Conservation (phyloP, 805 yeast species). For the Myxozyma melibiosi region DNA sequence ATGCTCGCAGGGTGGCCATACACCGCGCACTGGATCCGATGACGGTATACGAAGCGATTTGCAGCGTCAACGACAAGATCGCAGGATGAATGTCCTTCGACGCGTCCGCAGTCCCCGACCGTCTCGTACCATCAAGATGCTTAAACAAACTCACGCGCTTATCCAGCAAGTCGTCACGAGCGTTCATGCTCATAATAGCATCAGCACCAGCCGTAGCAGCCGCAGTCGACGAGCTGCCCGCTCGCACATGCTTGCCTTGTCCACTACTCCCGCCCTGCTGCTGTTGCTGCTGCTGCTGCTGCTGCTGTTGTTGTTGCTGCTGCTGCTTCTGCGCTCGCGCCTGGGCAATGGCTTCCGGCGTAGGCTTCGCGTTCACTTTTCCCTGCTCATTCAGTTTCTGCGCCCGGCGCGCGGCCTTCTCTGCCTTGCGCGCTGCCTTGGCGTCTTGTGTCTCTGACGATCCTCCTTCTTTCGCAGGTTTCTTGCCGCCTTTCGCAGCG, state of each 20-base stretch:
- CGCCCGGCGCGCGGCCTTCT: slow-evolving; percentile 90
- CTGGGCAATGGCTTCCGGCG: slow-evolving; percentile 9
- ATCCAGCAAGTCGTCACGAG: slow-evolving; percentile 30
- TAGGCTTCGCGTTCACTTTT: slow-evolving; percentile 15
- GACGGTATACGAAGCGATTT: slow-evolving; percentile 77
- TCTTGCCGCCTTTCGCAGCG: slow-evolving; percentile 15
- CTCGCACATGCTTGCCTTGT: slow-evolving; percentile 34
- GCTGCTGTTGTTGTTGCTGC: slow-evolving; percentile 14
- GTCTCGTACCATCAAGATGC: slow-evolving; percentile 44
- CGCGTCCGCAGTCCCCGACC: slow-evolving; percentile 54
- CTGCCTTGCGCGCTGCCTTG: slow-evolving; percentile 83
- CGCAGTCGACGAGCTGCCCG: slow-evolving; percentile 29
- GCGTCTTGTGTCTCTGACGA: slow-evolving; percentile 37
- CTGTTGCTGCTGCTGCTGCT: slow-evolving; percentile 23
- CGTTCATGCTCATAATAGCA: slow-evolving; percentile 48
- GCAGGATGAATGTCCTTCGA: slow-evolving; percentile 82
- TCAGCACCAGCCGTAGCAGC: slow-evolving; percentile 48
- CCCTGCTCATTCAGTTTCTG: slow-evolving; percentile 64
- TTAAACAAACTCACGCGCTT: slow-evolving; percentile 41
- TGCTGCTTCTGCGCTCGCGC: slow-evolving; percentile 6
- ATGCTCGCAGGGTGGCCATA: slow-evolving; percentile 79
- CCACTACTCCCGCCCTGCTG: slow-evolving; percentile 44
- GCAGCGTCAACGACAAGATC: slow-evolving; percentile 73
- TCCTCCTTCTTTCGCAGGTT: slow-evolving; percentile 5
- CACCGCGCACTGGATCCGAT: slow-evolving; percentile 91